phyloP scores from a whole-genome alignment of 2,329 filamentous ascomycete genomes.

The Cladosporium halotolerans region DNA sequence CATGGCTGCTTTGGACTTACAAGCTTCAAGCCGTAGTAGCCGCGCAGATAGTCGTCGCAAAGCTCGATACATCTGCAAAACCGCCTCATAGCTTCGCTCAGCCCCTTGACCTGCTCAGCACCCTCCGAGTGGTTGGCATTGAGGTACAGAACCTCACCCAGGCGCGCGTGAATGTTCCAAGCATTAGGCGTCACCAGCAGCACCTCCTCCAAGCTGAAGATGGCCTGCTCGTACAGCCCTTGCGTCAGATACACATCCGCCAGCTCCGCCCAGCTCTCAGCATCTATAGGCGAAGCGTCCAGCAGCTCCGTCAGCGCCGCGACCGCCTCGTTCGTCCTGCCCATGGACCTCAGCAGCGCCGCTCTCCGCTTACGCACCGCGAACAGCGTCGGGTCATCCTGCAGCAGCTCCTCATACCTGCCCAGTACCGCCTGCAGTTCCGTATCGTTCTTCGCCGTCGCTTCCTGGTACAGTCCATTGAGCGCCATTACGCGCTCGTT shows the following conservation, averaged over 20 bases:
- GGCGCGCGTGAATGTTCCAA: conserved; percentile 89
- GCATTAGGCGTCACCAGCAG: conserved; percentile 81
- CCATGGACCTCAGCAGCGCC: conserved; percentile 70
- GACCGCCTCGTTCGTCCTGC: conserved; percentile 65
- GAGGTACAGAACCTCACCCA: conserved; percentile 79
- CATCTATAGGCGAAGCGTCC: conserved; percentile 79
- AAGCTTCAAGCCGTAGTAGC: conserved; percentile 85
- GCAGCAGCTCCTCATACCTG: conserved; percentile 70
- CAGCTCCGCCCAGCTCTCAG: conserved; percentile 88
- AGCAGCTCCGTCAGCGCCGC: conserved; percentile 67
- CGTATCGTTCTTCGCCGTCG: conserved; percentile 60
- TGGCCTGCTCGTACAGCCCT: conserved; percentile 72
- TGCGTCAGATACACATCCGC: conserved; percentile 78
- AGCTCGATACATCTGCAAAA: conserved; percentile 90
- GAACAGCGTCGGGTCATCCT: conserved; percentile 70
- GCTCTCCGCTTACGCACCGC: conserved; percentile 79
- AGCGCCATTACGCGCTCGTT: conserved; percentile 86
- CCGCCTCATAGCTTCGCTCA: conserved; percentile 70
- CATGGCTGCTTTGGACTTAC: conserved; percentile 40
- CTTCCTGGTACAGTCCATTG: conserved; percentile 77
- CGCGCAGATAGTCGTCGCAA: conserved; percentile 85
- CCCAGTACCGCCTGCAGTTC: conserved; percentile 65
- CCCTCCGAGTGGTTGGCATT: conserved; percentile 37
- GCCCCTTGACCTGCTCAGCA: conserved; percentile 40
- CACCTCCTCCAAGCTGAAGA: conserved; percentile 87